These are phyloP conservation scores for Capronia coronata DNA, from an alignment of 2,329 filamentous ascomycete genomes.

Conservation along the genomic window DNA sequence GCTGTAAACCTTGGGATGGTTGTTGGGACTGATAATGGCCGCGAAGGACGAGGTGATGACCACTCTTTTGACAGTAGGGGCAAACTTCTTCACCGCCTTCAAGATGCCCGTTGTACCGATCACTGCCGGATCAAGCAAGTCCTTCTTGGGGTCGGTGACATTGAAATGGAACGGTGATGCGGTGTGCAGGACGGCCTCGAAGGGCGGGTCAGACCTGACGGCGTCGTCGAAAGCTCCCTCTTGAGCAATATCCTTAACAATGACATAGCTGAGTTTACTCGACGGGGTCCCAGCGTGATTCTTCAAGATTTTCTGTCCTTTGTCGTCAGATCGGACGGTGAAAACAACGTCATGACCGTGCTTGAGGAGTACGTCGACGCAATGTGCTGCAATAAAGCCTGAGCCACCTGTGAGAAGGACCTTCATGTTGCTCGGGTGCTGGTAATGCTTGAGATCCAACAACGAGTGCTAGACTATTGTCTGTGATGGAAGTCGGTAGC, in stretches of 20 bases:
- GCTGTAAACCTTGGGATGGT: slow-evolving; percentile 34
- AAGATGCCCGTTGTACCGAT: slow-evolving; percentile 59
- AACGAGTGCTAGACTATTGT: neutral
- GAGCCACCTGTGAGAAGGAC: slow-evolving; percentile 46
- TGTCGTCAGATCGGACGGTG: slow-evolving; percentile 56
- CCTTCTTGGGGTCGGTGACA: slow-evolving; percentile 61
- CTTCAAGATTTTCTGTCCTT: slow-evolving; percentile 55
- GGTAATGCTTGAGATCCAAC: neutral
- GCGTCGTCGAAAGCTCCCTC: slow-evolving; percentile 63
- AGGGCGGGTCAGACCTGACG: slow-evolving; percentile 55
- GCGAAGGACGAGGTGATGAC: slow-evolving; percentile 65
- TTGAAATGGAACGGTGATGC: slow-evolving; percentile 69
- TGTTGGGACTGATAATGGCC: slow-evolving; percentile 50
- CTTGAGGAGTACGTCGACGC: slow-evolving; percentile 54
- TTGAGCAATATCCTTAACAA: slow-evolving; percentile 67
- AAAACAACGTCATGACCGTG: slow-evolving; percentile 55
- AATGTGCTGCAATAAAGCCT: slow-evolving; percentile 61
- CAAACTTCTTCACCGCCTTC: slow-evolving; percentile 54
- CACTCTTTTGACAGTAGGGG: slow-evolving; percentile 64
- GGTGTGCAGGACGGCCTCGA: slow-evolving; percentile 69
- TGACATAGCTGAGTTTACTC: slow-evolving; percentile 55
- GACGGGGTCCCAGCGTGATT: slow-evolving; percentile 47
- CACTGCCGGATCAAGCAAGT: slow-evolving; percentile 53
- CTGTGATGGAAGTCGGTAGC: too few species aligned
- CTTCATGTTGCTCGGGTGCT: slow-evolving; percentile 32